phyloP scores from a whole-genome alignment of 1,284 basidiomycete species.

The Xerocomus minutiporus region DNA sequence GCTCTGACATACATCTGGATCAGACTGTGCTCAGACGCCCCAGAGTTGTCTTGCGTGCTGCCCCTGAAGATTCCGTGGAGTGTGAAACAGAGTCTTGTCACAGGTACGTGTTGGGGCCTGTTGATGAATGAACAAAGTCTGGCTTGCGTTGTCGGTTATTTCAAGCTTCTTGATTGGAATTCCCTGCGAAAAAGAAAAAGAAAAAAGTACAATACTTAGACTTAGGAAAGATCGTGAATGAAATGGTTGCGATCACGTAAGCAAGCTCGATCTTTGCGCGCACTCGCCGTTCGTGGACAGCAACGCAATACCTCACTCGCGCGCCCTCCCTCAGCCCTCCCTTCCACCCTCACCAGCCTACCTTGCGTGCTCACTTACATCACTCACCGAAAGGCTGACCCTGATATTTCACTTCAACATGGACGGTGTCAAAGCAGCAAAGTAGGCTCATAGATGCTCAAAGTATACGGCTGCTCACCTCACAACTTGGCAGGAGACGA shows the following conservation, averaged over 20 bases:
- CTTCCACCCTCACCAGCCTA: no score
- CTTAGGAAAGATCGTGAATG: no score
- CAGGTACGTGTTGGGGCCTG: neutral
- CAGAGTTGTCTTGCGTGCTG: neutral
- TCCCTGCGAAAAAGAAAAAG: no score
- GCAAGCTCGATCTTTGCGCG: no score
- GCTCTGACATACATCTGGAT: neutral
- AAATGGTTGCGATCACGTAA: no score
- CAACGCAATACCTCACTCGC: no score
- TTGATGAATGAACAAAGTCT: neutral
- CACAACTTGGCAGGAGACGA: slow-evolving; percentile 49
- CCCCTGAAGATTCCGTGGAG: neutral
- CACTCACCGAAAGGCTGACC: no score
- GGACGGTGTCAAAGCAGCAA: slow-evolving; percentile 35
- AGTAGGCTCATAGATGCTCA: slow-evolving; percentile 22
- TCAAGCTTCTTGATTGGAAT: neutral
- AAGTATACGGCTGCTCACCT: neutral
- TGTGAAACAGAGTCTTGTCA: no score
- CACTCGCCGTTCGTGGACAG: no score
- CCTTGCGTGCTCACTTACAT: no score
- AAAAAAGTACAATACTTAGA: no score
- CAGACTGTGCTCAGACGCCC: neutral
- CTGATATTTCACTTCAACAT: slow-evolving; percentile 5
- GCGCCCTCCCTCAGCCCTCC: no score
- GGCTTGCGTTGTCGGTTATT: neutral